Base-by-base conservation (phyloP, 2,329 filamentous ascomycete species). In the Monilinia polystroma region DNA sequence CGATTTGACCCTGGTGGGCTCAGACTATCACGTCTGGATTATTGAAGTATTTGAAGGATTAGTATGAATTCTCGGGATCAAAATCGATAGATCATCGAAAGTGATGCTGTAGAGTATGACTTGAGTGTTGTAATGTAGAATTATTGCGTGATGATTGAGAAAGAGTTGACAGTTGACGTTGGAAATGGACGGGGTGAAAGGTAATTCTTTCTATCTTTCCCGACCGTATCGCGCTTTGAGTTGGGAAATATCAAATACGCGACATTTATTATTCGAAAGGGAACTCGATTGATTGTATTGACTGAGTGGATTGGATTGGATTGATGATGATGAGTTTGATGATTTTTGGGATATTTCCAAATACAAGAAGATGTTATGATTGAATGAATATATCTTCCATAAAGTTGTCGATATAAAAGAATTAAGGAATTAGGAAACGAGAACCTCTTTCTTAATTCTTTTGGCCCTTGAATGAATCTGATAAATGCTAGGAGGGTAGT, bases 1-100 rank as follows among this genome's bases (percentile, higher is more conserved):
- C 63, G 68, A 70, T 62, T 71, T 67, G 71, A 66, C 70, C 67
- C 71, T 68, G 58, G 58, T 67, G 66, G 51, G 62, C 66, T 67
- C 54, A 67, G 66, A 65, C 47, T 47, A 63, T 63, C 51, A 64
- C 51, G 65, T 66, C 59, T 14, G 32, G 52, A 41, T 62, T 26
- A 43, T 62, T 62, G 49, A 62, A 35, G 47, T 56, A 23, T 53
- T 41, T 26, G 32, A 43, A 54, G 38, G 29, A 45, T 54, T 29
- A 41, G 51, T 35, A 47, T 23, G 56, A 54, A 35, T 47, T 62
- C 38, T 54, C 56, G 47, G 38, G 56, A 29, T 23, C 56, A 26
- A 54, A 54, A 20, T 23, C 18, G 23, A 38, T 53, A 32, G 56
- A 66, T 4, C 56, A 62, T 66, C 56, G 64, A 62, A 57, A 38